Base-by-base conservation (phyloP, 2,329 filamentous ascomycete genomes). In the Trichoderma sp. region DNA sequence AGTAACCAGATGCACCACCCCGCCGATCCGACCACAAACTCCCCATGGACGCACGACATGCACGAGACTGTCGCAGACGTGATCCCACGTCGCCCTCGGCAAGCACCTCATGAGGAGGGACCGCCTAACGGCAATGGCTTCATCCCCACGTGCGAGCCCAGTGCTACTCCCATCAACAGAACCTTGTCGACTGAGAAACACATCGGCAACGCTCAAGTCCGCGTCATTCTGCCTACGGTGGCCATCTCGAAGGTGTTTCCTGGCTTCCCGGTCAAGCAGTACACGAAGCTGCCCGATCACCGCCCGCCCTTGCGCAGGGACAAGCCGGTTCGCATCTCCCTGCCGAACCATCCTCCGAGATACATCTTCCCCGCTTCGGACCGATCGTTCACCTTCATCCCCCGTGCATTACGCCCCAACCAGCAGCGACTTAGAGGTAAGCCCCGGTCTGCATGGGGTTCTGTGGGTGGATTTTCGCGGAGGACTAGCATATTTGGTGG, bases 331-430 rank as follows among this genome's bases (percentile, higher is more conserved):
- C 93, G 97, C 68, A 94, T 99, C 79, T 98, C 95, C 9, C 88
- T 99, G 59, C 96, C 97, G 2, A 89, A 93, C 33, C 90, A 93
- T 77, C 87, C 91, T 14, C 94, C 95, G 45, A 91, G 94, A 77
- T 98, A 98, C 84, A 95, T 98, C 76, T 98, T 97, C 84, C 97
- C 97, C 6, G 93, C 95, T 2, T 88, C 91, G 64, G 95, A 98
- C 80, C 89, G 97, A 78, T 98, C 97, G 0, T 99, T 99, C 84
- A 97, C 98, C 80, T 99, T 99, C 85, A 99, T 99, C 76, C 97
- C 97, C 14, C 91, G 97, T 79, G 96, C 96, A 12, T 90, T 98
- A 86, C 91, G 97, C 79, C 97, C 97, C 16, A 98, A 98, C 82
- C 95, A 97, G 83, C 94, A 97, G 86, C 94, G 97, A 74, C 81